phyloP scores from a whole-genome alignment of 1,139 yeast genomes.

The Taiozyma onychis region DNA sequence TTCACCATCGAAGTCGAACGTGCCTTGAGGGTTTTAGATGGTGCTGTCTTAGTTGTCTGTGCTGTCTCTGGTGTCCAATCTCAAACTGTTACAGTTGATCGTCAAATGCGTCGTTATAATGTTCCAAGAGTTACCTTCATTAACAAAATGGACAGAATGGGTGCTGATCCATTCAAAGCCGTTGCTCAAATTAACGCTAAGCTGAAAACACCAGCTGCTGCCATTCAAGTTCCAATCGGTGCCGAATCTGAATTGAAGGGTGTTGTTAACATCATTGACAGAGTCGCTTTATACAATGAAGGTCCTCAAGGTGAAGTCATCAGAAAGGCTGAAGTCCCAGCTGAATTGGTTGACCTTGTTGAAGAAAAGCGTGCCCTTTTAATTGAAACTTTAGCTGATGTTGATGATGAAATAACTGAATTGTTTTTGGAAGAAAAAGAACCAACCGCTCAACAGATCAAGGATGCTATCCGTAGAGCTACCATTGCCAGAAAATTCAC shows the following conservation, averaged over 20 bases:
- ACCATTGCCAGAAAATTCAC: slow-evolving; percentile 96
- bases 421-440: slow-evolving; percentile 83
- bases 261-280: slow-evolving; percentile 84
- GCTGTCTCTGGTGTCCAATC: slow-evolving; percentile 98
- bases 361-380: slow-evolving; percentile 78
- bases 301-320: slow-evolving; percentile 88
- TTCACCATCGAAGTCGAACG: slow-evolving; percentile 98
- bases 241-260: slow-evolving; percentile 81
- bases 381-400: slow-evolving; percentile 94
- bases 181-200: slow-evolving; percentile 85
- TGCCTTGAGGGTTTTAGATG: slow-evolving; percentile 93
- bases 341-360: slow-evolving; percentile 63
- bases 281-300: slow-evolving; percentile 83
- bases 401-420: slow-evolving; percentile 96
- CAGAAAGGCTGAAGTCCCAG: slow-evolving; percentile 62
- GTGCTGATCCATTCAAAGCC: slow-evolving; percentile 94
- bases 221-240: slow-evolving; percentile 96
- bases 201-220: slow-evolving; percentile 93
- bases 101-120: slow-evolving; percentile 98
- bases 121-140: slow-evolving; percentile 95
- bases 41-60: slow-evolving; percentile 96
- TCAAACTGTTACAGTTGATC: slow-evolving; percentile 96
- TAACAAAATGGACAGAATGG: slow-evolving; percentile 99
- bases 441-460: slow-evolving; percentile 78
- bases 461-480: slow-evolving; percentile 85